Evolutionary conservation across 139 green algal species (phyloP), one percentile per base, ranked within the genome.

Genomic region (Closterium sp.): DNA sequence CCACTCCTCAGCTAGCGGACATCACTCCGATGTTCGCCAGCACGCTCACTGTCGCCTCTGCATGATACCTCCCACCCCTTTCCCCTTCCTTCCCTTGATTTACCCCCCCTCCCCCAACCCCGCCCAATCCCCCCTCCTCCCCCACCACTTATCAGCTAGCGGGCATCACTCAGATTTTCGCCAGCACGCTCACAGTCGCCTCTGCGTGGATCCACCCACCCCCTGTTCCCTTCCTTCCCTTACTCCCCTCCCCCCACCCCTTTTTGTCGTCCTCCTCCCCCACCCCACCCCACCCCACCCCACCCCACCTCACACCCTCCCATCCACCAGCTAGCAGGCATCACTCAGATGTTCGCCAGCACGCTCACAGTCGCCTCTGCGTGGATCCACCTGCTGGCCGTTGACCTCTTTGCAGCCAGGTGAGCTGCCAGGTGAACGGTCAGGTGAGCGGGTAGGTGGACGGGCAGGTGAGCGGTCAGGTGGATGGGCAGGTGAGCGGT

Each of bases 341-440:
- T 94, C 84, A 90, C 88, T 19, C 30, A 32, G 33, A 94, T 94
- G 91, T 94, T 95, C 43, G 90, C 91, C 32, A 91, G 85, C n/a
- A 86, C 90, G 6, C 38, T 94, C 33, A 93, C 91, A 6, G 91
- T 94, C 16, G 83, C 91, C 34, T 90, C 86, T 34, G 93, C 96
- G 0, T 98, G 97, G 97, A 85, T 97, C 66, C 96, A 98, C 92
- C 95, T 98, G 33, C 90, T 98, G 38, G 89, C 96, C 33, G 89
- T 98, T 25, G 97, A 98, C 90, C 94, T 98, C 21, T 95, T 96
- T 38, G 95, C 97, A n/a, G 97, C 96, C 8, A 94, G 96, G 96
- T 94, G 55, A 76, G 55, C 55, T 76, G 7, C 25, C 55, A 76
- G 55, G 55, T 76, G 55, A 19, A 28, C 12, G 23, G 55, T 28